Evolutionary conservation across 1,284 basidiomycete species (phyloP), one percentile per base, ranked within the genome.

Genomic region (Rhodotorula glutinis): DNA sequence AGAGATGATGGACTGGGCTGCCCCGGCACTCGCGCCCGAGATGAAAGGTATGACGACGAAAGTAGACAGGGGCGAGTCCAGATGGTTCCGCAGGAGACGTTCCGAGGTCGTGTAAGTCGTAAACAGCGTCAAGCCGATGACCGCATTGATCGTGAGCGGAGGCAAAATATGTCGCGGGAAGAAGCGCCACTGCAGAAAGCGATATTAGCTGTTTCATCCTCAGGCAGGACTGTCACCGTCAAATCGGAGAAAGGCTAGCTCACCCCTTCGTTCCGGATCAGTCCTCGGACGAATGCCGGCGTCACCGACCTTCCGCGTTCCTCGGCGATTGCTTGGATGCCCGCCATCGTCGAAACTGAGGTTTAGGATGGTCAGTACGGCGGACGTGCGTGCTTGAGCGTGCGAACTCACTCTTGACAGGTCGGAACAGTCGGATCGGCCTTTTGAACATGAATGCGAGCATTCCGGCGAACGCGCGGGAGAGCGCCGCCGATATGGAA

Each of bases 371-470:
- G 29, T 56, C 41, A 38, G 4, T 47, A 16, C n/a, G 33, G 4
- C 5, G 4, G 4, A n/a, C n/a, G n/a, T n/a, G n/a, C n/a, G 33
- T 4, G 27, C 3, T n/a, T 16, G 38, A 30, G 17, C 16, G 7
- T 13, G 25, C n/a, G 29, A 9, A 29, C 67, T 53, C 49, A 73
- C 69, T 72, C 61, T 79, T 79, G 68, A 79, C 77, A 0, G 79
- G 79, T 3, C 79, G 67, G 54, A 79, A 80, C 19, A 80, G 73
- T 1, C 79, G 70, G 19, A 80, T 74, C 2, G 79, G 79, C 16
- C 77, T 69, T 53, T 79, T 77, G 73, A 80, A 80, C 57, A 80
- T 70, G 70, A 80, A 78, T 2, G 78, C 78, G 2, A 80, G 71
- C 27, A 77, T 76, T 30, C 78, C 77, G 11, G 78, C 67, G 2